Base-by-base conservation (phyloP, 306 rosid genomes). In the Acacia confusa region DNA sequence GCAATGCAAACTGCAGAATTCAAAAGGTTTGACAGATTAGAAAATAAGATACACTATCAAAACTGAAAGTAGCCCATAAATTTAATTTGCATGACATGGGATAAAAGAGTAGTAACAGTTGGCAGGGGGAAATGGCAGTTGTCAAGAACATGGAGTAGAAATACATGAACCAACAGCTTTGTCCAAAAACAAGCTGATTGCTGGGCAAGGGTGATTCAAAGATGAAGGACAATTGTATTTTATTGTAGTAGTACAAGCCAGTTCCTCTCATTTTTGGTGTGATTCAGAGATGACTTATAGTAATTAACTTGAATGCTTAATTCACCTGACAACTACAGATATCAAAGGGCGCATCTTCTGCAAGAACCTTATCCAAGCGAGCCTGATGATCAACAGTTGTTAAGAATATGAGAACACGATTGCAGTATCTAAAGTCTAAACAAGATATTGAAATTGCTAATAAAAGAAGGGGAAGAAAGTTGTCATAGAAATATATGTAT, bases 281-380 rank as follows among this genome's bases (percentile, higher is more conserved):
- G 68, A 77, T 32, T 4, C 57, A 65, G 11, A 63, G 71, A 45
- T 25, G 22, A 32, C n/a, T 64, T 6, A 7, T 13, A 57, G 14
- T 32, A 60, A 75, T 38, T 40, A 75, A 50, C 67, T 55, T 16
- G 77, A 80, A 57, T 50, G 55, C 40, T 85, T 70, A 75, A 69
- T 78, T 83, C 58, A 77, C 81, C 65, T 77, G 81, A 28, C 65
- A 77, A 45, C 74, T 77, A n/a, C 81, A 77, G 34, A 77, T 47
- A 77, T 77, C 64, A 45, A 66, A 77, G 41, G 72, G 63, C 12
- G 89, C 95, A 86, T 95, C 97, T 61, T 89, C 92, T 69, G 92
- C 97, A 78, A 95, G 90, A 84, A 90, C 95, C 82, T 84, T 83
- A 85, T 95, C 97, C 84, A 95, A 83, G 55, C 88, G 94, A 84